Base-by-base conservation (phyloP, 495 filamentous ascomycete species). In the Recurvomyces mirabilis region DNA sequence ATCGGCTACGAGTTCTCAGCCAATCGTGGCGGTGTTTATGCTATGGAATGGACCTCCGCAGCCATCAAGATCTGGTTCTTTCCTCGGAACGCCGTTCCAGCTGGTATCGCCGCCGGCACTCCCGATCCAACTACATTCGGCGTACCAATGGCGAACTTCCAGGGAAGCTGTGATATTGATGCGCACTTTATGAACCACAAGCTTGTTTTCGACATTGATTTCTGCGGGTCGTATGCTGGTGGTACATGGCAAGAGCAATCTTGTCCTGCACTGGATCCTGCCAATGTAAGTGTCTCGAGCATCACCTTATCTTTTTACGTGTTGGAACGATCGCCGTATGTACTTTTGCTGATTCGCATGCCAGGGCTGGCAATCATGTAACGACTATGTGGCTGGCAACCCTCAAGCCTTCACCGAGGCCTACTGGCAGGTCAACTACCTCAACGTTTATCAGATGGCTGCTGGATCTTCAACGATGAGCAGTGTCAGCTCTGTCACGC, bases 141-240 rank as follows among this genome's bases (percentile, higher is more conserved):
- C 3, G 64, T 62, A 0, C 86, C 88, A 0, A 68, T 71, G 31
- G 82, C 79, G 4, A 64, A 56, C 49, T 94, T 82, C 57, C 53
- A 72, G 31, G 77, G 61, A 22, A 40, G 39, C 39, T 93, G 88
- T 60, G 59, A 82, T 47, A 76, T 94, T 42, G 53, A 58, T 23
- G 54, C 60, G 2, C 69, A 78, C 42, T 94, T 94, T 69, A 68
- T 66, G 50, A 57, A 81, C 37, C 81, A 91, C 61, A 73, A 74
- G 12, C 80, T 94, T 38, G 69, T 93, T 43, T 78, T 96, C 58
- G 75, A 96, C 62, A 84, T 78, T 0, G 81, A 78, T 1, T 87
- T 94, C 64, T 95, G 89, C 61, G 89, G 89, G 29, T 77, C 84
- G 49, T 94, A 84, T 82, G 87, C 87, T 18, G 88, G 84, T 25